These are phyloP conservation scores for Coemansia sp. DNA, from an alignment of 192 early-diverging fungal genomes.

Conservation along the genomic window DNA sequence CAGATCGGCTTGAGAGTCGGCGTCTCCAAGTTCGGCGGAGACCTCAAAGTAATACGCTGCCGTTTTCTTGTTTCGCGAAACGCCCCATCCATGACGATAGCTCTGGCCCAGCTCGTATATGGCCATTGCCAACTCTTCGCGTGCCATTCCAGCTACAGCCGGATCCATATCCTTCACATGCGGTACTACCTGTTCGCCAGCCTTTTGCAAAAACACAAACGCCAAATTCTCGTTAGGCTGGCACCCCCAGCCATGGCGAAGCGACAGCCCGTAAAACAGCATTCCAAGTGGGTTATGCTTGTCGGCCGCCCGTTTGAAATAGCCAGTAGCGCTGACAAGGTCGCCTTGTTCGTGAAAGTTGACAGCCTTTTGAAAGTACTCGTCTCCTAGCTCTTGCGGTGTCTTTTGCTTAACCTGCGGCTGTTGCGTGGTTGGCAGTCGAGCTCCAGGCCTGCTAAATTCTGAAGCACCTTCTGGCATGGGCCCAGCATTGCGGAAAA, in stretches of 20 bases:
- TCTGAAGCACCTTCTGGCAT: neutral
- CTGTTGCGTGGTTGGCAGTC: conserved; percentile 16
- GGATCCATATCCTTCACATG: conserved; percentile 63
- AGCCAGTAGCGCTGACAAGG: conserved; percentile 69
- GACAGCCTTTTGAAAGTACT: conserved; percentile 67
- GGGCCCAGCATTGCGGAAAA: conserved; percentile 13
- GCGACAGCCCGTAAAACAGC: conserved; percentile 72
- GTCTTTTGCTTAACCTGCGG: conserved; percentile 17
- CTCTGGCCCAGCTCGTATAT: conserved; percentile 79
- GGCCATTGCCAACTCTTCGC: conserved; percentile 70
- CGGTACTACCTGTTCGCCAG: conserved; percentile 65
- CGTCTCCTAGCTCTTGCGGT: conserved; percentile 56
- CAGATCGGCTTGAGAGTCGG: conserved; percentile 76
- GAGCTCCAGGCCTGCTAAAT: neutral
- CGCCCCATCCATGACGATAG: conserved; percentile 82
- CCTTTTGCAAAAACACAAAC: conserved; percentile 70
- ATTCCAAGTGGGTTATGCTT: conserved; percentile 64
- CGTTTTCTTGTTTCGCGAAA: conserved; percentile 66
- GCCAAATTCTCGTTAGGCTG: conserved; percentile 64
- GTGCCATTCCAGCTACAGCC: conserved; percentile 60
- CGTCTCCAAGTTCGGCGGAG: conserved; percentile 75
- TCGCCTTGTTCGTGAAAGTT: conserved; percentile 69
- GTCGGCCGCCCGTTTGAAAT: conserved; percentile 70
- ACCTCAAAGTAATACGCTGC: conserved; percentile 82
- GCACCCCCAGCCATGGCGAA: conserved; percentile 81